A percentile compares a stretch with the other conserved stretches of the same genome.
Conservation (phyloP, 176 grass and related monocot species). For the Otatea glauca region DNA sequence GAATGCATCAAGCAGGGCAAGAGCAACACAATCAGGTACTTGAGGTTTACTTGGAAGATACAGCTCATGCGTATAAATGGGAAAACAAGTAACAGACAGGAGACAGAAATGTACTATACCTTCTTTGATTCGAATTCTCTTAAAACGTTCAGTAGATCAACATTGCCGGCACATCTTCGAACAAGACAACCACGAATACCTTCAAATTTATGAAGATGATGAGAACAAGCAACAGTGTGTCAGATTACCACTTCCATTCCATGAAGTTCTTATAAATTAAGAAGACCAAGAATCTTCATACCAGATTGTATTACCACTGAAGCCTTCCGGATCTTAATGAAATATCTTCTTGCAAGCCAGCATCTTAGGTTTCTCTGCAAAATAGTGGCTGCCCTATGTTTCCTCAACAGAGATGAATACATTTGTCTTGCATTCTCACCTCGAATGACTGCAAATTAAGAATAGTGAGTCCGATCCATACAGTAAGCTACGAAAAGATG, state of each 20-base stretch:
- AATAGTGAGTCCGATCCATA: conserved; percentile 11
- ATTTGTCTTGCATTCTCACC: conserved; percentile 73
- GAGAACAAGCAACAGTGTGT: conserved; percentile 23
- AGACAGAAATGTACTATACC: conserved; percentile 42
- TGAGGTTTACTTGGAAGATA: conserved; percentile 1
- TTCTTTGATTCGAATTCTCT: conserved; percentile 68
- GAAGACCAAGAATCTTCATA: conserved; percentile 43
- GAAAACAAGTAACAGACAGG: neutral
- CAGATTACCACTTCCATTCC: conserved; percentile 7
- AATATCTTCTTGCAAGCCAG: conserved; percentile 69
- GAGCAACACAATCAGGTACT: conserved; percentile 24
- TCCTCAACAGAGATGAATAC: conserved; percentile 62
- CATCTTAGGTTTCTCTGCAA: conserved; percentile 79
- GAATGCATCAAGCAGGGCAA: neutral
- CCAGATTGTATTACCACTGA: conserved; percentile 85
- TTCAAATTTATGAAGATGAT: conserved; percentile 39
- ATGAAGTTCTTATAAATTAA: conserved; percentile 25
- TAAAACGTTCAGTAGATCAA: conserved; percentile 66
- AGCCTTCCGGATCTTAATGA: conserved; percentile 66
- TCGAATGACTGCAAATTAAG: conserved; percentile 63
- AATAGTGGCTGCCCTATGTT: conserved; percentile 63
- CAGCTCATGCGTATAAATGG: neutral
- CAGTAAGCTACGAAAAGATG: conserved; percentile 22
- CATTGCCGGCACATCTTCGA: conserved; percentile 75
- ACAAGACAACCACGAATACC: conserved; percentile 82